These are phyloP conservation scores for Graphiopsis chlorocephala DNA, from an alignment of 2,329 filamentous ascomycete species.

Conservation along the genomic window DNA sequence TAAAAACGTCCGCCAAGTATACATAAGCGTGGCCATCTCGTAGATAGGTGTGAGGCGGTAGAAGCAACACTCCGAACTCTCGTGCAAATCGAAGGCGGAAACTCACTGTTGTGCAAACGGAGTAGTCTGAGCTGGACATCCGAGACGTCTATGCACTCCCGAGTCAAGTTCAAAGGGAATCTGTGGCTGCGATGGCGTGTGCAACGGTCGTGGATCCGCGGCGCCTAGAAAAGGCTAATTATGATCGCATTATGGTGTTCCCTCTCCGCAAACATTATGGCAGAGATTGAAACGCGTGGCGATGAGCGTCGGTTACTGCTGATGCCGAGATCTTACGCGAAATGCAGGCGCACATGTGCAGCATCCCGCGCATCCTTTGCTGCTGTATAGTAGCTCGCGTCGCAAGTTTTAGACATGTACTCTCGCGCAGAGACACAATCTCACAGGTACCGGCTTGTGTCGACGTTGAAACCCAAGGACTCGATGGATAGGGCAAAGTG, in stretches of 20 bases:
- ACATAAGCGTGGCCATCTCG: neutral
- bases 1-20: neutral
- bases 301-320: conserved; percentile 1
- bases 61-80: neutral
- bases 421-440: neutral
- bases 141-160: neutral
- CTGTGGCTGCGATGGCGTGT: neutral
- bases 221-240: neutral
- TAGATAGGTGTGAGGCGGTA: neutral
- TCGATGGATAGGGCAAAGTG: neutral
- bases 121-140: neutral
- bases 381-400: too few relatives aligned
- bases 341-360: neutral
- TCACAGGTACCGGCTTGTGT: neutral
- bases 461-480: neutral
- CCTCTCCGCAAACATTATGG: neutral
- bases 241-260: neutral
- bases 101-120: conserved; percentile 2
- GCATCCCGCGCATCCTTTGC: neutral
- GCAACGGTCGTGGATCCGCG: conserved; percentile 10
- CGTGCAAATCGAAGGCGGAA: neutral
- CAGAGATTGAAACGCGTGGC: neutral
- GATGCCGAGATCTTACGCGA: neutral
- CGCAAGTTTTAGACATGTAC: neutral
- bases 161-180: neutral